Base-by-base conservation (phyloP, 2,329 filamentous ascomycete genomes). In the Fusarium sp. region DNA sequence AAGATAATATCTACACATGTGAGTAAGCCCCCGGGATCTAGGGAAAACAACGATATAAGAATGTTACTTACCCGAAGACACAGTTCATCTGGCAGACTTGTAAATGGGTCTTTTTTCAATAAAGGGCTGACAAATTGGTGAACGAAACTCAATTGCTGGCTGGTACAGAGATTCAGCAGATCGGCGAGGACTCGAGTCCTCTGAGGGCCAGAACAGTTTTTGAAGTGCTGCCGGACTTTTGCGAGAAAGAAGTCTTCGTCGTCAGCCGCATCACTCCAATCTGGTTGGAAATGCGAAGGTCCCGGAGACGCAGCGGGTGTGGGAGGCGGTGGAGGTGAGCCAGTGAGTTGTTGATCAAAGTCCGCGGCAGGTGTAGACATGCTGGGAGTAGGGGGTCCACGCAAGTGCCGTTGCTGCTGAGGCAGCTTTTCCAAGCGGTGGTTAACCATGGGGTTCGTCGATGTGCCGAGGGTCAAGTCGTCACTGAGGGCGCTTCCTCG, bases 21-120 rank as follows among this genome's bases (percentile, higher is more conserved):
- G 20, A 58, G 55, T 72, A 48, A 70, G 70, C 35, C 30, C 33
- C 44, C 28, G 33, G 20, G 8, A n/a, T 18, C 18, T 45, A 14
- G 20, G 33, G 33, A 20, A 18, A 33, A 18, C 35, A 53, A 24
- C 28, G 16, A 33, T 33, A 20, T 39, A 26, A 24, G 47, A 14
- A n/a, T 14, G n/a, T 41, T 18, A 83, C 91, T 80, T 88, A 97
- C 94, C 78, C 95, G 88, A 68, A 99, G 85, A 81, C 95, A 98
- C 47, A 99, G 85, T 83, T 99, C 96, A 79, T 97, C 95, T 1
- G 96, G 96, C 60, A 99, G 87, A 65, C 92, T 93, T 56, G 92
- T 94, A 78, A 99, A 98, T 0, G 96, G 96, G 80, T 99, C 96
- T 82, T 98, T 97, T 83, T 98, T 98, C 72, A 99, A 84, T 70